Evolutionary conservation across 1,284 basidiomycete genomes (phyloP).

Genomic region (Moniliophthora roreri): DNA sequence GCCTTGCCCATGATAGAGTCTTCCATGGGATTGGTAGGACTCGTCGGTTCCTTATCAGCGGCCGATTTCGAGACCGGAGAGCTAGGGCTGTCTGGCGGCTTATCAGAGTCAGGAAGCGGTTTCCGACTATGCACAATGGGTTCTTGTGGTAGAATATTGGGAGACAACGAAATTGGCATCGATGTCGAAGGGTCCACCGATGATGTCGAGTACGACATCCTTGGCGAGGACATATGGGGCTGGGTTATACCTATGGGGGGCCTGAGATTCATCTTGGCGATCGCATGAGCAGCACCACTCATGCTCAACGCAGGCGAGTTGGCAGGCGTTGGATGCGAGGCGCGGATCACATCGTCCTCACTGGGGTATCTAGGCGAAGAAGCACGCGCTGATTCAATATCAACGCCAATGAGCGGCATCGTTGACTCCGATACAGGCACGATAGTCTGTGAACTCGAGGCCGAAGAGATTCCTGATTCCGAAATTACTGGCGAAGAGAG

Average conservation of each 20-base stretch:
- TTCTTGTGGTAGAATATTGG: background rate
- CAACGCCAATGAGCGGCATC: background rate
- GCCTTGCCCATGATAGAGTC: slow-evolving; percentile 64
- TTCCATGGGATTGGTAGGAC: slow-evolving; percentile 22
- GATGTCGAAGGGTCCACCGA: slow-evolving; percentile 4
- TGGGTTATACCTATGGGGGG: background rate
- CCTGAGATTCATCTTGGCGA: slow-evolving; percentile 4
- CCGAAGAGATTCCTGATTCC: background rate
- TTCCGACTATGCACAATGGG: background rate
- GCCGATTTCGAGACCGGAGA: background rate
- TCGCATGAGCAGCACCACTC: slow-evolving; percentile 16
- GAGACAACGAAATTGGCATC: background rate
- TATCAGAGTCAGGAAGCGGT: too few relatives aligned
- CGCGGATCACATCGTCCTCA: slow-evolving; percentile 27
- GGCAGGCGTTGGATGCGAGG: slow-evolving; percentile 29
- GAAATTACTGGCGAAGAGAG: background rate
- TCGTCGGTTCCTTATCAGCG: slow-evolving; percentile 7
- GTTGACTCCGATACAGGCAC: background rate
- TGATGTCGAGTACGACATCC: background rate
- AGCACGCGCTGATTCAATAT: background rate
- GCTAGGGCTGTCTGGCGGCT: too few relatives aligned
- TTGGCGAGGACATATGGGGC: slow-evolving; percentile 3
- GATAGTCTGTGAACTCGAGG: slow-evolving; percentile 11
- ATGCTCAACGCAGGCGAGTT: slow-evolving; percentile 43
- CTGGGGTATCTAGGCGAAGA: slow-evolving; percentile 1